Base-by-base conservation (phyloP, 495 filamentous ascomycete species). In the Neurospora sp. region DNA sequence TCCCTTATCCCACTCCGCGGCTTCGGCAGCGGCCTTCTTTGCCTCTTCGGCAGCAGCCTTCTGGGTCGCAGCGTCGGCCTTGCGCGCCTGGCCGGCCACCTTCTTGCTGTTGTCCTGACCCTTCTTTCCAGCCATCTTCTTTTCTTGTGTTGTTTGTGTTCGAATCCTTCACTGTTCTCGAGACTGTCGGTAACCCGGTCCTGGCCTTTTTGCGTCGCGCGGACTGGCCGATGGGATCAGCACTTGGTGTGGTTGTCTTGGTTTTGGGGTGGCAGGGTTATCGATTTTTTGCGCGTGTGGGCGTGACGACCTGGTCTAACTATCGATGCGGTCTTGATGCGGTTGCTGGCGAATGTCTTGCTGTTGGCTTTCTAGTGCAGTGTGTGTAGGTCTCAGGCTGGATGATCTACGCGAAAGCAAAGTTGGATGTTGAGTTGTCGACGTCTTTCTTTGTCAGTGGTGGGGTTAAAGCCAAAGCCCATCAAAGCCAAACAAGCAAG, bases 31-130 rank as follows among this genome's bases (percentile, higher is more conserved):
- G 1, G 88, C 89, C 40, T 84, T 88, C 83, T 91, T 92, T n/a
- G 88, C 82, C 23, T 92, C 86, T 70, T 91, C 91, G 1, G 77
- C 89, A 9, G 92, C 92, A 42, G 89, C 87, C 81, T 97, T 99
- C 69, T 85, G 77, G 3, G 92, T 90, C 0, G 94, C 95, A 11
- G 89, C 89, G 62, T 97, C 93, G 73, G 96, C 94, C 86, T 99
- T 99, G 84, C 94, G 86, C 72, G 95, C 94, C 78, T 98, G 93
- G 76, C 96, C 96, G 3, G 89, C 88, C 0, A 85, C 94, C 85
- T 98, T 98, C 86, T 97, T 98, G 77, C 89, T 91, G 83, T 91
- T 92, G 76, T 94, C 92, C 88, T 74, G 82, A 84, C 16, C 85
- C 89, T 72, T 83, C 85, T 83, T 93, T 96, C 83, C 82, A 84